Percentiles rank a stretch among this genome's conserved stretches.
Conservation (phyloP, 2,329 filamentous ascomycete genomes). For the Neonectria ditissima region DNA sequence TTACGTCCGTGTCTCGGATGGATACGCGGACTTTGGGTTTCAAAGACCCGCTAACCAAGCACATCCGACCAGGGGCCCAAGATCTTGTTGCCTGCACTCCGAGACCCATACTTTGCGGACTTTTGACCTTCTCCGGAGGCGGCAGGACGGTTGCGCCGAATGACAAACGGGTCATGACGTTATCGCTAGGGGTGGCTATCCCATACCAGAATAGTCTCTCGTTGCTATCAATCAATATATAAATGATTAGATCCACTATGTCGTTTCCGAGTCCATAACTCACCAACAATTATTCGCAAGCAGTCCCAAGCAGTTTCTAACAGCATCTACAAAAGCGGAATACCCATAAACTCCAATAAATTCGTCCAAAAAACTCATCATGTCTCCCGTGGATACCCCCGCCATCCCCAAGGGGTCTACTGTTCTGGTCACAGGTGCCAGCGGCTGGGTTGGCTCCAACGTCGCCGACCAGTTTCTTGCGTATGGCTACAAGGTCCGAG, state of each 20-base stretch:
- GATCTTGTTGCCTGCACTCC: too few relatives aligned
- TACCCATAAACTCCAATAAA: neutral
- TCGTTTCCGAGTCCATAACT: neutral
- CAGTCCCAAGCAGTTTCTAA: neutral
- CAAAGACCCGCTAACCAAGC: too few relatives aligned
- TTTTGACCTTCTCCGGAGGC: neutral
- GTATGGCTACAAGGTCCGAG: constrained; percentile 56
- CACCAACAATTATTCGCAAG: neutral
- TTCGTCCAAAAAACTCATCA: neutral
- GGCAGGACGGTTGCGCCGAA: too few relatives aligned
- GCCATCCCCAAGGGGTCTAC: constrained; percentile 38
- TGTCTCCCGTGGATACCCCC: neutral
- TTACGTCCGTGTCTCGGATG: too few relatives aligned
- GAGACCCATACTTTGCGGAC: neutral
- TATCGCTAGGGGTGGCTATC: neutral
- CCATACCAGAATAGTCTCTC: neutral
- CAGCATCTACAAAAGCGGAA: neutral
- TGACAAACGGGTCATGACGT: neutral
- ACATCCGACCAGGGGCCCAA: too few relatives aligned
- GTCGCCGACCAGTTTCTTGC: constrained; percentile 51
- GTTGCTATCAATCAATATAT: neutral
- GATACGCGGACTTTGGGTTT: too few relatives aligned
- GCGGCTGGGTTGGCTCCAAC: constrained; percentile 54
- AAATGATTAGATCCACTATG: neutral
- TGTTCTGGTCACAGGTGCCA: constrained; percentile 55